Evolutionary conservation across 2,329 filamentous ascomycete genomes (phyloP), one percentile per base, ranked within the genome.

Genomic region (Fusarium cyanostomum): DNA sequence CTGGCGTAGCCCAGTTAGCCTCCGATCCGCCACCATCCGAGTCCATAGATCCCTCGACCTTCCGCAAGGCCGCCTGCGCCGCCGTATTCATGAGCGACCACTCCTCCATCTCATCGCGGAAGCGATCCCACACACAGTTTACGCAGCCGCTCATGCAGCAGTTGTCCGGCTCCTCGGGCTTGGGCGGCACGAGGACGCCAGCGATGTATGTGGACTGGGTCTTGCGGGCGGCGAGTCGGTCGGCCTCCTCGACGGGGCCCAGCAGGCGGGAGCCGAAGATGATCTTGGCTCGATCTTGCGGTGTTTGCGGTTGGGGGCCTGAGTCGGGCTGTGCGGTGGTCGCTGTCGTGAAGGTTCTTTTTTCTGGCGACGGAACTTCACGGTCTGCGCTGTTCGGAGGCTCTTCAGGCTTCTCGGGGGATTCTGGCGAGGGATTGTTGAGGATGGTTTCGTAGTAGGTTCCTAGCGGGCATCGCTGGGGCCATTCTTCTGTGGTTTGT

Each of bases 111-210:
- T 98, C 95, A 67, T 99, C 94, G 8, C 94, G 85, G 77, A 89
- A 98, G 50, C 87, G 82, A 70, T 97, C 94, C 94, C 94, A 98
- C 3, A 98, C 95, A 76, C 95, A 99, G 75, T 98, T 94, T 44
- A 97, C 94, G 74, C 95, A 99, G 4, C 95, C 95, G 72, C 92
- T 95, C 95, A 99, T 99, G 78, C 95, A 99, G 83, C 95, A 99
- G 74, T 99, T 97, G 72, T 98, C 95, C 4, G 95, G 95, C 77
- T 99, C 94, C 43, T 87, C 84, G 1, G 95, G 95, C 43, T 86
- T 86, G 0, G 93, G 94, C 2, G 95, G 95, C 5, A 98, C 90
- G 15, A 87, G 78, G 1, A 98, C 85, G 4, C 94, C 94, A 1
- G 91, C 93, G 52, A 97, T 81, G 59, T 87, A 81, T 8, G 81